Evolutionary conservation across 805 yeast genomes (phyloP), one percentile per base, ranked within the genome.

Genomic region (Barnettozyma pratensis): DNA sequence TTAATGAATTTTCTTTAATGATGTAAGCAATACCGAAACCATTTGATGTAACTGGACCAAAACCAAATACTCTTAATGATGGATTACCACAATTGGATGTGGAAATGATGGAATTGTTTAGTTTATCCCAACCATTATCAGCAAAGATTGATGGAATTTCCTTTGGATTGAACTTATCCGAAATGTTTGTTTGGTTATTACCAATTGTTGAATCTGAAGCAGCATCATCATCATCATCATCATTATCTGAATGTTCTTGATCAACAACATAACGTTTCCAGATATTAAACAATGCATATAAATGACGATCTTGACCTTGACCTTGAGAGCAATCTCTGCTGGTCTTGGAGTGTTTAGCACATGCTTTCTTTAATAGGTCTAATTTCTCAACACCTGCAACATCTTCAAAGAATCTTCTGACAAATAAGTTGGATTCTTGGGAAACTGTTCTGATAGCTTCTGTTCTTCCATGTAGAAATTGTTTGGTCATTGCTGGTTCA

Each of bases 401-500:
- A 44, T 79, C 73, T 59, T 87, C 94, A 63, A 92, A 86, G 63
- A 90, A 85, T 54, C 87, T 85, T 48, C 96, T 80, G 14, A 88
- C 96, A 69, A 89, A 90, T 41, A 77, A 73, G 60, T 86, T 86
- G 1, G 94, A 84, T 62, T 88, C 88, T 57, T 79, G 73, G 6
- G 92, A 81, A 5, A 90, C 97, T 0, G 96, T 78, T 59, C 97
- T 75, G 48, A 90, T 81, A 4, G 96, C 96, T 66, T 90, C 97
- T 1, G 97, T 90, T 64, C 97, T 77, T 9, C 97, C 97, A 62
- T 90, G 96, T 54, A 84, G 75, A 63, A 83, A 90, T 50, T 72
- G 73, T 65, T 90, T 90, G 4, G 97, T 91, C 97, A 90, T 90
- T 7, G 96, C 96, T 2, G 97, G 97, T 68, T 90, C 97, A 64